Conservation (phyloP, 169 alveolate genomes). For the Cryptosporidium parvum region DNA sequence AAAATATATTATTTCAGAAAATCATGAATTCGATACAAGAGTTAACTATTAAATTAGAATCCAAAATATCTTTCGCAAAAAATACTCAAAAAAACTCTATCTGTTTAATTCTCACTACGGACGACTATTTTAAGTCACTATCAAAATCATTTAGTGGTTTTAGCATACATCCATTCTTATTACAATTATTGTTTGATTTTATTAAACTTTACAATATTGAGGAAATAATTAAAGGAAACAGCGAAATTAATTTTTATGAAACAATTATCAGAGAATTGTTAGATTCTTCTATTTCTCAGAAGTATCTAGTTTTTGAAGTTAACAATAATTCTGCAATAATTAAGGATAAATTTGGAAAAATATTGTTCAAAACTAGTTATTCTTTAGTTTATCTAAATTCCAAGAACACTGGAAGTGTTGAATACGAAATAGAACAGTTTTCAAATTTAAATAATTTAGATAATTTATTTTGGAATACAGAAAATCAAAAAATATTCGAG, state of each 20-base stretch:
- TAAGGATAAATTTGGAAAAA: slow-evolving; percentile 16
- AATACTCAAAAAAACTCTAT: neutral
- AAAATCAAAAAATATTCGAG: slow-evolving; percentile 15
- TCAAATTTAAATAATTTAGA: neutral
- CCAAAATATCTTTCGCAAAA: slow-evolving; percentile 1
- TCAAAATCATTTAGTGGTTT: slow-evolving; percentile 63
- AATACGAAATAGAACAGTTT: neutral
- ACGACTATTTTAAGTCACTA: slow-evolving; percentile 21
- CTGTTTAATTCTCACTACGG: neutral
- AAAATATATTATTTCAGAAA: neutral
- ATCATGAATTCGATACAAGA: neutral
- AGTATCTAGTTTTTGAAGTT: slow-evolving; percentile 24
- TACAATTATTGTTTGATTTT: slow-evolving; percentile 29
- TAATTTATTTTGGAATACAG: slow-evolving; percentile 27
- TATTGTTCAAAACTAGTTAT: slow-evolving; percentile 20
- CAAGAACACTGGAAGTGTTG: neutral
- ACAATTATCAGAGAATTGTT: slow-evolving; percentile 12
- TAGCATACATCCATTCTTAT: slow-evolving; percentile 49
- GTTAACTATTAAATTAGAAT: neutral
- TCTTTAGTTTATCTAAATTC: neutral
- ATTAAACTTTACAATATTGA: slow-evolving; percentile 7
- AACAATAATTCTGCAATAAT: neutral
- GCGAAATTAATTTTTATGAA: neutral
- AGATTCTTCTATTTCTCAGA: slow-evolving; percentile 45
- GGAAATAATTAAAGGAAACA: neutral